Base-by-base conservation (phyloP, 768 basidiomycete genomes). In the Rhodosporidiobolus sp. region DNA sequence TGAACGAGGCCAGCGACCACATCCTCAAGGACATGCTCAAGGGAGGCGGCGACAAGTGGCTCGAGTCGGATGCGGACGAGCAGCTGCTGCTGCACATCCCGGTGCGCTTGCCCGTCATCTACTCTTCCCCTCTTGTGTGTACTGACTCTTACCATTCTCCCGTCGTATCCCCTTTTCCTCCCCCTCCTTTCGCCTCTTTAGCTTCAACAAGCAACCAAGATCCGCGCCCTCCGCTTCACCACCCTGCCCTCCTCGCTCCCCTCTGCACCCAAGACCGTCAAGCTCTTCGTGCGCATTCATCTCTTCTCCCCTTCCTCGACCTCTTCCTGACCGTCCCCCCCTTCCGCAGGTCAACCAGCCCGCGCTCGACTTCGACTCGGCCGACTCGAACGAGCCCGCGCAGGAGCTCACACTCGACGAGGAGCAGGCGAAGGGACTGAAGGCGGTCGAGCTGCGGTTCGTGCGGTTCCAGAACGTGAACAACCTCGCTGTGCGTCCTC, bases 381-480 rank as follows among this genome's bases (percentile, higher is more conserved):
- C 83, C 8, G 79, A 81, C 53, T 85, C 87, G 62, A 81, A 82
- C 1, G 81, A 82, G 57, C 86, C 86, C 16, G 84, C 86, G 16
- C 90, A 91, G 80, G 82, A 87, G 35, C 59, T 90, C 46, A 83
- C 84, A 53, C 78, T 91, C 28, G 79, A 82, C 32, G 82, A 84
- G 70, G 85, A 85, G 45, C 85, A 86, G 72, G 84, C 55, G 3
- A 45, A 57, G 22, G 78, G 76, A 0, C 32, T 59, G 0, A 77
- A 77, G 63, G 57, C 53, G 32, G 82, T 90, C 54, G 74, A 83
- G 24, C 80, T 91, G 75, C 84, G 87, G 66, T 87, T 84, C 77
- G 89, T 90, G 24, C 83, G 88, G 45, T 90, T 91, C 79, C 89
- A 89, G 82, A 81, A 79, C 28, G 88, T 90, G 67, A 88, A 85